Evolutionary conservation across 2,329 filamentous ascomycete genomes (phyloP).

Genomic region (Neopestalotiopsis sp.): DNA sequence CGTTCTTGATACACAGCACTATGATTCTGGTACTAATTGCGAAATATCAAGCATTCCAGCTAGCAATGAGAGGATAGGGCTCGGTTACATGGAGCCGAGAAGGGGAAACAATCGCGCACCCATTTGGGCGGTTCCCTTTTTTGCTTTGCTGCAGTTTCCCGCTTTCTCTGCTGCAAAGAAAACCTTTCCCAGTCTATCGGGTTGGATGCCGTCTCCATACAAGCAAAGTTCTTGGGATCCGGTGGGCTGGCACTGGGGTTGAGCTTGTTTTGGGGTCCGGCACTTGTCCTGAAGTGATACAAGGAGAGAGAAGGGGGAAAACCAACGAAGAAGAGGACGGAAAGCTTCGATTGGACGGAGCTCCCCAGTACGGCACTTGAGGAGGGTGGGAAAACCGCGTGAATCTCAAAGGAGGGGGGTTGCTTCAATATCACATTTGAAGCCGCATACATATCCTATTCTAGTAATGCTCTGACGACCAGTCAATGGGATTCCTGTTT

Average conservation of each 20-base stretch:
- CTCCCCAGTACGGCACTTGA: not conserved
- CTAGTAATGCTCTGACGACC: not conserved
- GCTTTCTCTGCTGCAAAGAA: not conserved
- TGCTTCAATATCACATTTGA: not conserved
- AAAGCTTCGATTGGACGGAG: constrained; percentile 1
- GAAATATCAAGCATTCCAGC: not conserved
- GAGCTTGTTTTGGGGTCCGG: not conserved
- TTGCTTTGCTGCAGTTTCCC: not conserved
- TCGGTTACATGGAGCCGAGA: not conserved
- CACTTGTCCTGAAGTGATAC: not conserved
- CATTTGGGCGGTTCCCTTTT: not conserved
- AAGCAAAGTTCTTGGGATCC: not conserved
- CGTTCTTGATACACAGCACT: not conserved
- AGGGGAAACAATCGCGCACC: not conserved
- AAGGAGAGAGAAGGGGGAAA: not conserved
- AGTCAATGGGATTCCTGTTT: not conserved
- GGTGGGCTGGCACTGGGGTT: not conserved
- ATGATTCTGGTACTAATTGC: not conserved
- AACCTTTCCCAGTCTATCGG: not conserved
- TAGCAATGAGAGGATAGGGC: not conserved
- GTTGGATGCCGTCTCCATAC: not conserved
- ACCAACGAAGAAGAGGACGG: not conserved
- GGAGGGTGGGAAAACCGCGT: not conserved
- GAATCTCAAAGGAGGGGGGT: not conserved
- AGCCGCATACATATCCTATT: not conserved